A percentile compares a stretch with the other conserved stretches of the same genome.
phyloP scores from a whole-genome alignment of 1,284 basidiomycete species.

The Leucoagaricus sp. region DNA sequence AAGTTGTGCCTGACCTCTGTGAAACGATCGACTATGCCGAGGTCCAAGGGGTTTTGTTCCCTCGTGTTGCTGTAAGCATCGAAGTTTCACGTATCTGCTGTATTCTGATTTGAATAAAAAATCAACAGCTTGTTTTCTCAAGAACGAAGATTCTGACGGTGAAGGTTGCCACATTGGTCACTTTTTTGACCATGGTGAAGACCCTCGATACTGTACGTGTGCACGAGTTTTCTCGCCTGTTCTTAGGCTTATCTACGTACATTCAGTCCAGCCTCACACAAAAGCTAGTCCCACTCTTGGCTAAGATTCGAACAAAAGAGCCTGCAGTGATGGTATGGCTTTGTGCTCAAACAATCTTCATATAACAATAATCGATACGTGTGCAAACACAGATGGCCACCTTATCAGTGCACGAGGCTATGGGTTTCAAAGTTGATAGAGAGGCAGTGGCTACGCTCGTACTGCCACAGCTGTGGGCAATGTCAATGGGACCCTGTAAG shows the following conservation, averaged over 20 bases:
- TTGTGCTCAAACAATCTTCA: constrained; percentile 9
- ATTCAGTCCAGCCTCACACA: constrained; percentile 76
- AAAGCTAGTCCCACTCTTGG: constrained; percentile 91
- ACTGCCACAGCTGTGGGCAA: constrained; percentile 91
- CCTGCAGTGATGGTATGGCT: constrained; percentile 81
- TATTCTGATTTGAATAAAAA: neutral
- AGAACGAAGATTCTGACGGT: constrained; percentile 85
- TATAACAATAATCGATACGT: constrained; percentile 6
- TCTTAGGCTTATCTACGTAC: constrained; percentile 3
- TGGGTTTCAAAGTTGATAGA: constrained; percentile 94
- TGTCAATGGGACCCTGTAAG: constrained; percentile 94
- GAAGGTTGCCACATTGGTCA: constrained; percentile 87
- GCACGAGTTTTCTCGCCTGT: neutral
- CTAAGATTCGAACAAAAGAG: constrained; percentile 95
- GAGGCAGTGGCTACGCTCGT: constrained; percentile 95
- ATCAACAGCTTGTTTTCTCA: constrained; percentile 78
- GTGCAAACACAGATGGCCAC: constrained; percentile 98
- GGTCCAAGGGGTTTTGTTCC: constrained; percentile 84
- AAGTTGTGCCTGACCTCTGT: constrained; percentile 84
- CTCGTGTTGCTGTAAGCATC: constrained; percentile 78
- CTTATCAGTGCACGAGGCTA: constrained; percentile 91
- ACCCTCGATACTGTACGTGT: constrained; percentile 84
- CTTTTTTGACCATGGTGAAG: constrained; percentile 91
- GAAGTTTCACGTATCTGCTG: neutral
- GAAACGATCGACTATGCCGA: constrained; percentile 94